phyloP scores from a whole-genome alignment of 148 eudicot genomes.

The Cornus kousa region DNA sequence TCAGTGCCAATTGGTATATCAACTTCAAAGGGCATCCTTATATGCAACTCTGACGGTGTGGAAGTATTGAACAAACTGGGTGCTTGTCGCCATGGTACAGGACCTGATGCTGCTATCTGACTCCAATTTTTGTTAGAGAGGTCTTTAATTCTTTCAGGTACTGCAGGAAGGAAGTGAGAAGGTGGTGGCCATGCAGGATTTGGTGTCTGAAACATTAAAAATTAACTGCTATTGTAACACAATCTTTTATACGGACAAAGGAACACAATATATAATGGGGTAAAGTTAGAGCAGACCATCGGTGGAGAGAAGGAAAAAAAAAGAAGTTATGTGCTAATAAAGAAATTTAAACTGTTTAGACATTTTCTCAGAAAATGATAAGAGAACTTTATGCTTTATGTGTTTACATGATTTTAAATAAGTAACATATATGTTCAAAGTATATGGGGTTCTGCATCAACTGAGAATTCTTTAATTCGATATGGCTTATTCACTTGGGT shows the following conservation, averaged over 20 bases:
- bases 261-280: background rate
- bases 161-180: constrained; percentile 33
- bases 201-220: constrained; percentile 46
- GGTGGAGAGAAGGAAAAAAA: background rate
- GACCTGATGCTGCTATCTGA: constrained; percentile 51
- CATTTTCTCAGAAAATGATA: no score
- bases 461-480: background rate
- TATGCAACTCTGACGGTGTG: constrained; percentile 25
- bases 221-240: background rate
- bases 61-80: constrained; percentile 32
- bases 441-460: background rate
- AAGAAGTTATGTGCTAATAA: no score
- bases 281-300: background rate
- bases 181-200: constrained; percentile 66
- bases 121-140: constrained; percentile 42
- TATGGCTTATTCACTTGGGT: background rate
- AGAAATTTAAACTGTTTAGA: background rate
- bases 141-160: constrained; percentile 45
- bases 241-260: background rate
- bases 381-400: no score
- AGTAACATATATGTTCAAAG: no score
- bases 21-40: constrained; percentile 31
- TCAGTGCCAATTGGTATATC: constrained; percentile 32
- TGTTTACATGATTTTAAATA: background rate
- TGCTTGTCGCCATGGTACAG: constrained; percentile 52